Evolutionary conservation across 179 eudicot species (phyloP).

Genomic region (Dionaea muscipula): DNA sequence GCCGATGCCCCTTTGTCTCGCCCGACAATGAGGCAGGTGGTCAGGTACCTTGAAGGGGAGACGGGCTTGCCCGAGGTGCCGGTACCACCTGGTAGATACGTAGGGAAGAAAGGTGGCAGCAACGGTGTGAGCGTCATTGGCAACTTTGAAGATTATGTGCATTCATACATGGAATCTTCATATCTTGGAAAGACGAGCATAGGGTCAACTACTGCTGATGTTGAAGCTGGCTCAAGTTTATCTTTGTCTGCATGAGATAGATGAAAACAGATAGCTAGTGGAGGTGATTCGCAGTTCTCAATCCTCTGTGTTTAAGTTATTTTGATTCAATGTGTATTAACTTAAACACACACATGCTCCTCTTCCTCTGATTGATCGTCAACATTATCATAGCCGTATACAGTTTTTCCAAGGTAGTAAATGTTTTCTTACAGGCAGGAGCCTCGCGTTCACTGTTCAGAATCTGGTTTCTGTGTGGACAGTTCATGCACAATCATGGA

Average conservation of each 20-base stretch:
- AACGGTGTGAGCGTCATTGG: conserved; percentile 9
- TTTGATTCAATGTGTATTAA: too few species aligned
- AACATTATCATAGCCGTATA: too few species aligned
- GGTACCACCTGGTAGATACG: conserved; percentile 21
- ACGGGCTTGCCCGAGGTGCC: conserved; percentile 27
- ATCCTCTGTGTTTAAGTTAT: too few species aligned
- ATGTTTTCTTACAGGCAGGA: too few species aligned
- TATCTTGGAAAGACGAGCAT: conserved; percentile 14
- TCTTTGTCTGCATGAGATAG: conserved; percentile 8
- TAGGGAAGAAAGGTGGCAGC: conserved; percentile 15
- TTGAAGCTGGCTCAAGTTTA: conserved; percentile 24
- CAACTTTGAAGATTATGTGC: conserved; percentile 23
- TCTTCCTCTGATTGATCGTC: too few species aligned
- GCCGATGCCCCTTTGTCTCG: conserved; percentile 22
- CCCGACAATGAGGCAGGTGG: conserved; percentile 55
- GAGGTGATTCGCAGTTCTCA: too few species aligned
- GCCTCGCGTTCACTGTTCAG: too few species aligned
- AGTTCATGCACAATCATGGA: too few species aligned
- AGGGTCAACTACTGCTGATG: conserved; percentile 14
- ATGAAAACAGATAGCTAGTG: too few species aligned
- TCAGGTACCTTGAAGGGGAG: conserved; percentile 55
- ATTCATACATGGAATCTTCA: conserved; percentile 26
- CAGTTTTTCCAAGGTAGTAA: too few species aligned
- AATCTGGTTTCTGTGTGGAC: too few species aligned
- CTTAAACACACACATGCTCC: too few species aligned